Evolutionary conservation across 352 stramenopile genomes (phyloP).

Genomic region (Sclerospora graminicola): DNA sequence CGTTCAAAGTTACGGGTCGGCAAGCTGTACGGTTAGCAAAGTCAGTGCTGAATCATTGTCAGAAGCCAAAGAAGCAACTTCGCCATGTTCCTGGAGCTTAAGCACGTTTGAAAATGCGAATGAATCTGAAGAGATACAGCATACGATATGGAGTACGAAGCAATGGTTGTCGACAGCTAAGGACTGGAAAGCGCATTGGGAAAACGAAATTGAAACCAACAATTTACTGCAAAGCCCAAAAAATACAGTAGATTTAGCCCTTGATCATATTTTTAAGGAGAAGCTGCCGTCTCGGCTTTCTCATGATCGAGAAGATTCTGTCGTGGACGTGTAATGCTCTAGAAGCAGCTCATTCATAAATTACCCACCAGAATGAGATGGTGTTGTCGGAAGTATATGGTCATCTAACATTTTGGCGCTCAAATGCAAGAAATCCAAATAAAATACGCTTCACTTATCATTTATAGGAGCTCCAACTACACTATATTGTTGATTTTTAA

Average conservation of each 20-base stretch:
- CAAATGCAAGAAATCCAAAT: too few relatives aligned
- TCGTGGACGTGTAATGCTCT: constrained; percentile 46
- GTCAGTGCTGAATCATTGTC: constrained; percentile 3
- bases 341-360: background rate
- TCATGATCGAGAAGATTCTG: constrained; percentile 55
- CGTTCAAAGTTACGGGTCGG: constrained; percentile 21
- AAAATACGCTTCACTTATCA: too few relatives aligned
- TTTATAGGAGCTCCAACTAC: too few relatives aligned
- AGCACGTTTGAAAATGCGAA: constrained; percentile 2
- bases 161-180: constrained; percentile 32
- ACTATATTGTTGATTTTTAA: too few relatives aligned
- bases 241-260: constrained; percentile 22
- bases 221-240: constrained; percentile 20
- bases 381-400: constrained; percentile 32
- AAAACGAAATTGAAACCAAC: constrained; percentile 30
- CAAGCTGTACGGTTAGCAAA: constrained; percentile 1
- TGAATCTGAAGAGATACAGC: constrained; percentile 9
- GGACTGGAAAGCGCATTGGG: constrained; percentile 38
- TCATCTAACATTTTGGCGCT: constrained; percentile 4
- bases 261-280: constrained; percentile 70
- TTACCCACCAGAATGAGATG: constrained; percentile 3
- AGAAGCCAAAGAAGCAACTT: constrained; percentile 6
- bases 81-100: constrained; percentile 10
- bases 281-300: constrained; percentile 56
- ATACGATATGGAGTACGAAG: constrained; percentile 34